phyloP scores from a whole-genome alignment of 306 rosid genomes.

The Cucumis hystrix region DNA sequence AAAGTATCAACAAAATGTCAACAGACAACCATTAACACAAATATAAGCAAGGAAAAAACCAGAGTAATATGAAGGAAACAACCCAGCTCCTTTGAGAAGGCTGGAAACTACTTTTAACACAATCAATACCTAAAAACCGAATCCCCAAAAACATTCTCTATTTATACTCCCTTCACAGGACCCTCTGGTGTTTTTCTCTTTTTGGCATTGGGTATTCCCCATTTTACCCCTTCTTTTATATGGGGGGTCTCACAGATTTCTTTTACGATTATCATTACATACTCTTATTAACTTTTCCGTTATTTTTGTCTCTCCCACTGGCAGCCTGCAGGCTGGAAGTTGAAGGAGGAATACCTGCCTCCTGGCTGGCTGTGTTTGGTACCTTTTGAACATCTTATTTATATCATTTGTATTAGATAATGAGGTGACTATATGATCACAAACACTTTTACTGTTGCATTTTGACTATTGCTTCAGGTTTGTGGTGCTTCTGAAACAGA shows the following conservation, averaged over 20 bases:
- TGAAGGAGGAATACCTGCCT: conserved; percentile 85
- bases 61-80: too few species aligned
- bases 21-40: too few species aligned
- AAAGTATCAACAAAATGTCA: too few species aligned
- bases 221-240: too few species aligned
- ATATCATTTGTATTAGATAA: neutral
- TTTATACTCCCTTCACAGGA: too few species aligned
- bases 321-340: conserved; percentile 92
- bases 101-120: too few species aligned
- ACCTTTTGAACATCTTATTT: conserved; percentile 12
- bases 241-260: neutral
- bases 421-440: neutral
- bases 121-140: too few species aligned
- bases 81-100: too few species aligned
- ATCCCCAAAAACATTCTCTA: too few species aligned
- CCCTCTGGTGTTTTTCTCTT: too few species aligned
- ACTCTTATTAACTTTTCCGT: neutral
- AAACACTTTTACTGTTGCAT: conserved; percentile 6
- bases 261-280: neutral
- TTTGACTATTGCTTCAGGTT: conserved; percentile 40
- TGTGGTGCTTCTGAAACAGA: conserved; percentile 80
- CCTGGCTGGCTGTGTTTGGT: conserved; percentile 95
- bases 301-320: conserved; percentile 18
- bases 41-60: too few species aligned
- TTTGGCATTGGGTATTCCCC: too few species aligned